phyloP scores from a whole-genome alignment of 2,329 filamentous ascomycete species.

The Fusarium coicis region DNA sequence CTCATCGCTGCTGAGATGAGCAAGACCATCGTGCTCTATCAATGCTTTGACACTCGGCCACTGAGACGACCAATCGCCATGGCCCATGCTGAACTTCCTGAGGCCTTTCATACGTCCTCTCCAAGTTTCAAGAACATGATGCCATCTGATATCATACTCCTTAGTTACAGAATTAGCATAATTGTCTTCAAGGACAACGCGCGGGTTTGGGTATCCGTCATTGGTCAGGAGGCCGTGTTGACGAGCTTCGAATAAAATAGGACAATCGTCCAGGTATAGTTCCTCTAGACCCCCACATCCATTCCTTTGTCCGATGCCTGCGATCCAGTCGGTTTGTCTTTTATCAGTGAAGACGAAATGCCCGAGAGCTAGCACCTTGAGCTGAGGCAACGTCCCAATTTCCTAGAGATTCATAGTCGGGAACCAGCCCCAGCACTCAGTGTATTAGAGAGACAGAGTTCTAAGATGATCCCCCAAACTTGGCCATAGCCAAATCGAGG shows the following conservation, averaged over 20 bases:
- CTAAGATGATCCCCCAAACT: neutral
- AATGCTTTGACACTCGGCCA: neutral
- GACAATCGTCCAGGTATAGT: neutral
- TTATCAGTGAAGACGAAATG: neutral
- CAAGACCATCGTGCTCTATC: neutral
- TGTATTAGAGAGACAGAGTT: neutral
- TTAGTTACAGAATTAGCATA: neutral
- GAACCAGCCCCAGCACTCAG: neutral
- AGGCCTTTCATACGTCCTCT: neutral
- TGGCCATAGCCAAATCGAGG: neutral
- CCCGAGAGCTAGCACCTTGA: neutral
- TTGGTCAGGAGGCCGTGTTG: neutral
- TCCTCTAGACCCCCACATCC: rapidly evolving
- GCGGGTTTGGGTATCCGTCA: neutral
- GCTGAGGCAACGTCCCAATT: neutral
- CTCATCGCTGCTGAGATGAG: neutral
- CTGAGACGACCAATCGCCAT: neutral
- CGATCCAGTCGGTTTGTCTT: neutral
- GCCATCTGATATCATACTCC: neutral
- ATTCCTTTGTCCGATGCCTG: neutral
- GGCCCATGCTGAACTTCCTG: neutral
- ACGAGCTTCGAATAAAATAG: neutral
- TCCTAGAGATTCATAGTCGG: neutral
- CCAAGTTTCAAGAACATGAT: neutral
- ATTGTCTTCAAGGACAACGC: no score